Percentiles rank a stretch among this genome's conserved stretches.
These are phyloP conservation scores for Vanderwaltozyma tropicalis DNA, from an alignment of 805 yeast genomes.

Conservation along the genomic window DNA sequence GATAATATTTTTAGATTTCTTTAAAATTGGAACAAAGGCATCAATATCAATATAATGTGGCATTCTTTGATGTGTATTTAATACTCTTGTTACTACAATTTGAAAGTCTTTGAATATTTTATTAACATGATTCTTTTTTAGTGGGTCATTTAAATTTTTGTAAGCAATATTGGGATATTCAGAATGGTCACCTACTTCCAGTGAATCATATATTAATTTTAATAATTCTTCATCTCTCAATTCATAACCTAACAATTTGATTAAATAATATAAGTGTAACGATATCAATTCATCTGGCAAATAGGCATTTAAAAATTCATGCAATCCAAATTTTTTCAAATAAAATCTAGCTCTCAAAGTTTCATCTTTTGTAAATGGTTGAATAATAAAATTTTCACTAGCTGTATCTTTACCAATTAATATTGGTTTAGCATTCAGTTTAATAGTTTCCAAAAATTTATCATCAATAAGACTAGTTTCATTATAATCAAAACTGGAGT, in stretches of 20 bases:
- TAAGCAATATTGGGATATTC: slow-evolving; percentile 10
- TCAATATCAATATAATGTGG: slow-evolving; percentile 47
- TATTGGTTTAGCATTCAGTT: slow-evolving; percentile 7
- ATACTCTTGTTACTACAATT: slow-evolving; percentile 54
- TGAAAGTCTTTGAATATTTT: slow-evolving; percentile 44
- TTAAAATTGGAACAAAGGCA: slow-evolving; percentile 44
- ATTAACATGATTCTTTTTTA: slow-evolving; percentile 37
- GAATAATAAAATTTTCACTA: slow-evolving; percentile 28
- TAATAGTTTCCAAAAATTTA: not conserved
- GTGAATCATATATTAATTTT: slow-evolving; percentile 19
- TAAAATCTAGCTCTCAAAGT: slow-evolving; percentile 39
- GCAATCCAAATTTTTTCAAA: slow-evolving; percentile 51
- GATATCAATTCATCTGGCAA: slow-evolving; percentile 52
- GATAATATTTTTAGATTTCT: slow-evolving; percentile 48
- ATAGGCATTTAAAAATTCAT: slow-evolving; percentile 48
- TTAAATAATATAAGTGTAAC: slow-evolving; percentile 45
- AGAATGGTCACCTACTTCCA: slow-evolving; percentile 12
- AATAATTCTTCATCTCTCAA: slow-evolving; percentile 29
- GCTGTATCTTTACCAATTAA: slow-evolving; percentile 18
- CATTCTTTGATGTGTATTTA: slow-evolving; percentile 44
- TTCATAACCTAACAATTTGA: slow-evolving; percentile 55
- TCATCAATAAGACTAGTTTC: not conserved
- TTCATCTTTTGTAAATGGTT: slow-evolving; percentile 33
- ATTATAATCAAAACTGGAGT: too few relatives aligned
- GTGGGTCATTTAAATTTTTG: slow-evolving; percentile 25